Evolutionary conservation across 2,329 filamentous ascomycete species (phyloP).

Genomic region (Penicillium sp.): DNA sequence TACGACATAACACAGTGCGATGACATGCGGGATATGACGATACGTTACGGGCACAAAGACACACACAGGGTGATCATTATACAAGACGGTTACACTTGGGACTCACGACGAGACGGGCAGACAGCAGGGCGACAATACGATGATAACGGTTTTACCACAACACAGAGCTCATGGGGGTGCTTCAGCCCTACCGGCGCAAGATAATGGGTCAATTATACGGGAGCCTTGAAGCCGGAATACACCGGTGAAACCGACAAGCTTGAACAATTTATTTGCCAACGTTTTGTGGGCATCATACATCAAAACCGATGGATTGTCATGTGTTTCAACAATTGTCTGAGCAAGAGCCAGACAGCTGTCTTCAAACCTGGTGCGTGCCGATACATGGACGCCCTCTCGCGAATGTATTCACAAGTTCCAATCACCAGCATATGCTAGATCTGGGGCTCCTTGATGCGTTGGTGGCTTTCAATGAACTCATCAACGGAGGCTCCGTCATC

Average conservation of each 20-base stretch:
- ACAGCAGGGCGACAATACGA: not conserved
- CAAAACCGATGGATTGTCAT: not conserved
- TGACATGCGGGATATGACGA: not conserved
- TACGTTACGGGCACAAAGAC: not conserved
- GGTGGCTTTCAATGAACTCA: not conserved
- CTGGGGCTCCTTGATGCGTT: not conserved
- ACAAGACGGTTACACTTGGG: not conserved
- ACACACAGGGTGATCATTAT: not conserved
- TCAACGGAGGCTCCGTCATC: not conserved
- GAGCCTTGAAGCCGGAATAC: no score
- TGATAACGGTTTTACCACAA: not conserved
- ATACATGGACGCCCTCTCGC: not conserved
- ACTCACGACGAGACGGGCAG: no score
- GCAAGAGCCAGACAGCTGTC: not conserved
- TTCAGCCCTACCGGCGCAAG: not conserved
- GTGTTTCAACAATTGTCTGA: not conserved
- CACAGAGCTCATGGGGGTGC: not conserved
- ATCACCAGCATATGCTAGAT: not conserved
- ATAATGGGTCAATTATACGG: not conserved
- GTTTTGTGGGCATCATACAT: not conserved
- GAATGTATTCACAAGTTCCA: not conserved
- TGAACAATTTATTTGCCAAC: not conserved
- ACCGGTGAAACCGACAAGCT: not conserved
- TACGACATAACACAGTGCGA: not conserved
- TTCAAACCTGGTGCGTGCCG: not conserved